These are phyloP conservation scores for Pleomassaria siparia DNA, from an alignment of 2,329 filamentous ascomycete genomes.

Conservation along the genomic window DNA sequence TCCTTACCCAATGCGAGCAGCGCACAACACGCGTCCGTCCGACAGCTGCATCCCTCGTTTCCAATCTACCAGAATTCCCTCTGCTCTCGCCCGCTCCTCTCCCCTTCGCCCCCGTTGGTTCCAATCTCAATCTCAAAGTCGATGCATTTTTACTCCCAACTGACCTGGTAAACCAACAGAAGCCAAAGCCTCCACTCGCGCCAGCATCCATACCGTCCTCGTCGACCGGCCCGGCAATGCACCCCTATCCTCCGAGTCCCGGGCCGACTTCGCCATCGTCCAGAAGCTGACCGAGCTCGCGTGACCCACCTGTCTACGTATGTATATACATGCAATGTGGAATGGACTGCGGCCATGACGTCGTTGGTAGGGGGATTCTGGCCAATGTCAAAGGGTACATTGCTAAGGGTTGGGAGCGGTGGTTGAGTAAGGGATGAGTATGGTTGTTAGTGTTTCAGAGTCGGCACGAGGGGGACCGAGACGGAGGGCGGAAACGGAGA, in stretches of 20 bases:
- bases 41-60: background rate
- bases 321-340: background rate
- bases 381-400: too few relatives aligned
- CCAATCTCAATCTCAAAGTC: background rate
- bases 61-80: background rate
- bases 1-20: background rate
- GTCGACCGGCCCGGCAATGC: conserved; percentile 70
- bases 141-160: background rate
- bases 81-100: background rate
- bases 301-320: background rate
- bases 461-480: background rate
- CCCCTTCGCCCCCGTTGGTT: background rate
- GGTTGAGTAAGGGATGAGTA: background rate
- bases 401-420: background rate
- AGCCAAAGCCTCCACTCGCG: conserved; percentile 48
- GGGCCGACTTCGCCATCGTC: conserved; percentile 26
- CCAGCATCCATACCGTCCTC: conserved; percentile 47
- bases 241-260: conserved; percentile 46
- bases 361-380: background rate
- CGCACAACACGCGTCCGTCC: background rate
- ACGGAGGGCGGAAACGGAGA: background rate
- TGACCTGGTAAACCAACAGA: conserved; percentile 29
- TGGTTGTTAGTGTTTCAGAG: background rate
- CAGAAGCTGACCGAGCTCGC: conserved; percentile 42
- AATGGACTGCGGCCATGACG: background rate